Base-by-base conservation (phyloP, 495 filamentous ascomycete genomes). In the Penicillium dipodomyicola region DNA sequence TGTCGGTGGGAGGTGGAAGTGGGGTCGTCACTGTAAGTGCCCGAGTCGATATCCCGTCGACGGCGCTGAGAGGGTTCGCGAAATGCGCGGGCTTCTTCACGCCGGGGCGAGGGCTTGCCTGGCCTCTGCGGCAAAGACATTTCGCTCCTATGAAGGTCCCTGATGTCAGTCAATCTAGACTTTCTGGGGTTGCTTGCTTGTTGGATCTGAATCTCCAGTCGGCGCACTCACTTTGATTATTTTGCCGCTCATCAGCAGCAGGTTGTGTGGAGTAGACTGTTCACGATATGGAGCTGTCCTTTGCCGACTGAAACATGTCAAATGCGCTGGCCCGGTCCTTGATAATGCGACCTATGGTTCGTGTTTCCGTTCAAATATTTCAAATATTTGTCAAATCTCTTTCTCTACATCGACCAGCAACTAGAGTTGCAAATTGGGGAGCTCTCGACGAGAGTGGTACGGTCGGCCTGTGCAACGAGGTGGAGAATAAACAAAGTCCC, bases 101-200 rank as follows among this genome's bases (percentile, higher is more conserved):
- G 82, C 41, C 80, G 77, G 40, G 86, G 81, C 57, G 78, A 84
- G 59, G 74, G 72, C 57, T 78, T 76, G 53, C 75, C 78, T 54
- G 87, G 86, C 65, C 84, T 76, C 67, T 85, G 82, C 54, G 87
- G 85, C 57, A 87, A 76, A 69, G 87, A 87, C 87, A 89, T 89
- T 23, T 40, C 39, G 60, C 37, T 65, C 25, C 46, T 51, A 30
- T 19, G 1, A 32, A 43, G 1, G 39, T 30, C 2, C 17, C 6
- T 25, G 9, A 17, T 33, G 29, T 53, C 40, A 53, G 51, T n/a
- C 15, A 14, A 17, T 11, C 7, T 2, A 8, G 1, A 19, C 39
- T 5, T 25, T 19, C 6, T 4, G 6, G n/a, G 1, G 2, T 14
- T 22, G 11, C 37, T 19, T 5, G n/a, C 6, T 25, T 35, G 6